Evolutionary conservation across 2,329 filamentous ascomycete genomes (phyloP).

Genomic region (Helotiales sp.): DNA sequence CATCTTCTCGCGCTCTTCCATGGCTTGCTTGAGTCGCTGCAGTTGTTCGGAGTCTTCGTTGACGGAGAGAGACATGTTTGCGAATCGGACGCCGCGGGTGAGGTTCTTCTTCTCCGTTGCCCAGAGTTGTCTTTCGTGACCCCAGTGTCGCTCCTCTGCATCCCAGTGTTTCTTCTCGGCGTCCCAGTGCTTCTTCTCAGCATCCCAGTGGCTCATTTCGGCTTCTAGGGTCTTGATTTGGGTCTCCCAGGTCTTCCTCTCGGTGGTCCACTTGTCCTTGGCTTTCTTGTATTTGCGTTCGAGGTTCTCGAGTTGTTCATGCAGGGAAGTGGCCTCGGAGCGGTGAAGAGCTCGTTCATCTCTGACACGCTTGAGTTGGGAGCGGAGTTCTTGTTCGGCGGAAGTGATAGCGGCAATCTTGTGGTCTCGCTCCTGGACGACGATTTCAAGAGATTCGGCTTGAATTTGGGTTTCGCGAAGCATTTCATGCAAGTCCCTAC

Average conservation of each 20-base stretch:
- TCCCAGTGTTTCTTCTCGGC: slow-evolving; percentile 12
- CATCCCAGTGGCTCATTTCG: slow-evolving; percentile 7
- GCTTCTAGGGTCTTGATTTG: slow-evolving; percentile 14
- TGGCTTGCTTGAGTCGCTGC: slow-evolving; percentile 40
- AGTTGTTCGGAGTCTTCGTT: slow-evolving; percentile 49
- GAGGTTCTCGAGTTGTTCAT: slow-evolving; percentile 37
- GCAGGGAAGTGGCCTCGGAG: slow-evolving; percentile 30
- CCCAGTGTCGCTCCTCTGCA: slow-evolving; percentile 6
- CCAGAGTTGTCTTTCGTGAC: slow-evolving; percentile 30
- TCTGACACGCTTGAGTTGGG: slow-evolving; percentile 72
- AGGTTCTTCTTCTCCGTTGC: slow-evolving; percentile 52
- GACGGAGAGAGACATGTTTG: slow-evolving; percentile 45
- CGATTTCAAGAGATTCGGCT: slow-evolving; percentile 72
- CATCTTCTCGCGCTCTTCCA: slow-evolving; percentile 57
- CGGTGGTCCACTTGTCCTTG: slow-evolving; percentile 45
- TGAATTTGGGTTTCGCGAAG: slow-evolving; percentile 67
- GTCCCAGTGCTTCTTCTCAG: slow-evolving; percentile 6
- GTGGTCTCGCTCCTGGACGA: slow-evolving; percentile 71
- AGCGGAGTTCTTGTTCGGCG: slow-evolving; percentile 64
- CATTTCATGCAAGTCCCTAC: slow-evolving; percentile 63
- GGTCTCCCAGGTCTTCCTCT: slow-evolving; percentile 26
- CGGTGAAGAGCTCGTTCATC: slow-evolving; percentile 61
- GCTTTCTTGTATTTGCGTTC: slow-evolving; percentile 48
- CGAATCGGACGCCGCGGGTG: slow-evolving; percentile 46
- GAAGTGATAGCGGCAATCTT: slow-evolving; percentile 61